Evolutionary conservation across 495 filamentous ascomycete species (phyloP).

Genomic region (Penicillium cataractarum): DNA sequence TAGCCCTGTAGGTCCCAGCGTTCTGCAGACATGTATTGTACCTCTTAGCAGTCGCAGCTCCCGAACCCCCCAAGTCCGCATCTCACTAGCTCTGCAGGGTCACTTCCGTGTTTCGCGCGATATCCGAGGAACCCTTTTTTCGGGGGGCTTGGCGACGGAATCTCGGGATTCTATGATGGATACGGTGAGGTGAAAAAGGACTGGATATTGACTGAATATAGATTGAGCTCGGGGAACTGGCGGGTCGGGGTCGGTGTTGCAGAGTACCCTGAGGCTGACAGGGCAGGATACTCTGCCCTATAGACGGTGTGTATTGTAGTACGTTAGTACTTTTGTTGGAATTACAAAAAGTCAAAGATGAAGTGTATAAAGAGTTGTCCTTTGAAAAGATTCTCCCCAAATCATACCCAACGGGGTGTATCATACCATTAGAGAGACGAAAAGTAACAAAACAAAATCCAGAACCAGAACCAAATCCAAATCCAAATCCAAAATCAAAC

Average conservation of each 20-base stretch:
- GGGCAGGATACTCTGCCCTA: background rate
- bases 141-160: background rate
- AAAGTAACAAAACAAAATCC: background rate
- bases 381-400: background rate
- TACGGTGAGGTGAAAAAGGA: no score
- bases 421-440: slow-evolving; percentile 7
- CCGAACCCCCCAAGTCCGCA: no score
- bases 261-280: background rate
- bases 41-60: background rate
- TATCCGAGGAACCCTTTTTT: slow-evolving; percentile 12
- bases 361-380: background rate
- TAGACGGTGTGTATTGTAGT: background rate
- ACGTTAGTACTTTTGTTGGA: background rate
- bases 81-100: background rate
- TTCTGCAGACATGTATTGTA: no score
- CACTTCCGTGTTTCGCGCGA: slow-evolving; percentile 11
- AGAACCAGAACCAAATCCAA: background rate
- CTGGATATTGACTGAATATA: no score
- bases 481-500: slow-evolving; percentile 7
- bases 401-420: background rate
- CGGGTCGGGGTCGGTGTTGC: background rate
- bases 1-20: no score
- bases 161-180: background rate
- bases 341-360: no score
- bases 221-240: background rate